These are phyloP conservation scores for Dothistroma pini DNA, from an alignment of 2,329 filamentous ascomycete genomes.

Conservation along the genomic window DNA sequence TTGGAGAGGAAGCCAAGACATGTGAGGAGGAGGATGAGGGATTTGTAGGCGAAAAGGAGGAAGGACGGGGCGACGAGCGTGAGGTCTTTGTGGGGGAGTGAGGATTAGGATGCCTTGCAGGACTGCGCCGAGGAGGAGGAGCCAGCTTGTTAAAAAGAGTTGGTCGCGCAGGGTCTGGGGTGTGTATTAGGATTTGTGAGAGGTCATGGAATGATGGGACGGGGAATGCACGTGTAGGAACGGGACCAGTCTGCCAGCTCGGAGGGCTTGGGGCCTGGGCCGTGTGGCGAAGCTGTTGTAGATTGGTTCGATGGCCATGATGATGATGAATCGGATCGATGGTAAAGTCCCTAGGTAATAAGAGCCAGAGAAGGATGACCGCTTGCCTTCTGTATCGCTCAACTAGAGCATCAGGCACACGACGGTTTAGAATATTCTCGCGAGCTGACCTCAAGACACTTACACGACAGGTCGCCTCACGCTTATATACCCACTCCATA, in stretches of 20 bases:
- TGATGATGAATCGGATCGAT: background rate
- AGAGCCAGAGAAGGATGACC: too few species aligned
- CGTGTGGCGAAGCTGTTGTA: constrained; percentile 4
- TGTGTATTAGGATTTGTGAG: background rate
- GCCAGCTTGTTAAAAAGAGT: constrained; percentile 11
- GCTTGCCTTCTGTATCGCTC: too few species aligned
- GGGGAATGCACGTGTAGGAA: constrained; percentile 3
- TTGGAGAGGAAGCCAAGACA: constrained; percentile 31
- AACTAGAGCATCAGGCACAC: too few species aligned
- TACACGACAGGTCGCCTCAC: background rate
- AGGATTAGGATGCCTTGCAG: constrained; percentile 34
- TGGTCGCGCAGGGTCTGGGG: constrained; percentile 9
- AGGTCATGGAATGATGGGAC: background rate
- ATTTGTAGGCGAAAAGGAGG: constrained; percentile 31
- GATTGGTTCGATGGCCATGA: constrained; percentile 5
- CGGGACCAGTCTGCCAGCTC: background rate
- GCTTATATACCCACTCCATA: background rate
- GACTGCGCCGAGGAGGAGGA: constrained; percentile 28
- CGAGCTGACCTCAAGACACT: background rate
- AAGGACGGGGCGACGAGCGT: constrained; percentile 11
- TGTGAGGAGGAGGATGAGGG: constrained; percentile 33
- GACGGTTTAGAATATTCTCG: too few species aligned
- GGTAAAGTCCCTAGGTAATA: too few species aligned
- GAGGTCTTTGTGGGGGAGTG: constrained; percentile 30
- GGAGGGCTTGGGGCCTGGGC: constrained; percentile 2